Evolutionary conservation across 2,329 filamentous ascomycete species (phyloP).

Genomic region (Fusarium penzigii): DNA sequence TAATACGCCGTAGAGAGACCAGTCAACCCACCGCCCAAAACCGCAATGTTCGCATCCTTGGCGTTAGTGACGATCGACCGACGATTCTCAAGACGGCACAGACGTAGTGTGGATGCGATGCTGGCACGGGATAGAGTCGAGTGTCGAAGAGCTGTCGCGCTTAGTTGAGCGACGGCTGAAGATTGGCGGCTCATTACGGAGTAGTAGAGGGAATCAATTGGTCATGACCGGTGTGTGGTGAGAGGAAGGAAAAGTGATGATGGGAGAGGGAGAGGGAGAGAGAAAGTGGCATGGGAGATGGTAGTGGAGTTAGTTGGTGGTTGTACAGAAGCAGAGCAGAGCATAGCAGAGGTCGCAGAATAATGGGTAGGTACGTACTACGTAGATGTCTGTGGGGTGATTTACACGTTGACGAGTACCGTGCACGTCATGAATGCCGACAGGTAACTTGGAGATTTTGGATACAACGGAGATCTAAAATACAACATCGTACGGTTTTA

Average conservation of each 20-base stretch:
- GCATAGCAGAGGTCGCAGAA: not conserved
- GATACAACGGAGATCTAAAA: too few species aligned
- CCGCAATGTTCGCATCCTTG: conserved; percentile 52
- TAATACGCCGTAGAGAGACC: conserved; percentile 80
- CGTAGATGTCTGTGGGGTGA: not conserved
- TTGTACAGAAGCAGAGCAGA: not conserved
- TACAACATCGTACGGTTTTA: too few species aligned
- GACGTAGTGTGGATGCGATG: not conserved
- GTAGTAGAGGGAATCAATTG: conserved; percentile 27
- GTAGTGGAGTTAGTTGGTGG: too few species aligned
- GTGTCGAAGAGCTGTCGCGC: conserved; percentile 21
- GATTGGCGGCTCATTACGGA: conserved; percentile 30
- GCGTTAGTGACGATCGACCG: conserved; percentile 20
- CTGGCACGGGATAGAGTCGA: conserved; percentile 10
- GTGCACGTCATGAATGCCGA: conserved; percentile 17
- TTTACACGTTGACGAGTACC: conserved; percentile 16
- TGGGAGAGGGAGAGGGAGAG: conserved; percentile 8
- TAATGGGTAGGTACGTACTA: not conserved
- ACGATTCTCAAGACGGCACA: conserved; percentile 3
- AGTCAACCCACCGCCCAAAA: conserved; percentile 81
- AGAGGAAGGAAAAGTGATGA: conserved; percentile 11
- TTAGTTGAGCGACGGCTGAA: conserved; percentile 29
- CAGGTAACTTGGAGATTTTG: not conserved
- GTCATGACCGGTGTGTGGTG: conserved; percentile 22
- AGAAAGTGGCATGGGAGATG: not conserved